These are phyloP conservation scores for Grosmannia huntii DNA, from an alignment of 2,329 filamentous ascomycete species.

Conservation along the genomic window DNA sequence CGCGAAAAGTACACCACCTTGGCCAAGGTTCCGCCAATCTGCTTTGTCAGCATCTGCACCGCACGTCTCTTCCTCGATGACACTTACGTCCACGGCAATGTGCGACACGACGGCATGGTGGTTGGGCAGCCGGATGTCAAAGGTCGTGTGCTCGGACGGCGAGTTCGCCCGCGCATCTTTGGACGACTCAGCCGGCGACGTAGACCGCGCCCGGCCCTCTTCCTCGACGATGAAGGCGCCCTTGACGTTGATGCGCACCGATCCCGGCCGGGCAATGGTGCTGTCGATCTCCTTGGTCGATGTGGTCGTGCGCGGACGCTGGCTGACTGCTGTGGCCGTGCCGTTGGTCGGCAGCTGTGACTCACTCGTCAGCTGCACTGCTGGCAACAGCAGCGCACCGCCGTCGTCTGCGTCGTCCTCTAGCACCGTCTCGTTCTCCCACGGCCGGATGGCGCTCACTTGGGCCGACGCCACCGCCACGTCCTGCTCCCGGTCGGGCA, in stretches of 20 bases:
- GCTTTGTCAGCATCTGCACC: slow-evolving; percentile 4
- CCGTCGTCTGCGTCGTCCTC: slow-evolving; percentile 1
- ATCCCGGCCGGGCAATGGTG: slow-evolving; percentile 48
- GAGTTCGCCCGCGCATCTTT: slow-evolving; percentile 8
- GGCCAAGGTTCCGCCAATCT: slow-evolving; percentile 92
- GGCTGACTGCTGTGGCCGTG: not conserved
- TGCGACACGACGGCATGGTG: slow-evolving; percentile 93
- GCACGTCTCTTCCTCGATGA: not conserved
- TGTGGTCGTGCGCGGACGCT: slow-evolving; percentile 27
- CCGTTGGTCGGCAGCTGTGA: no score
- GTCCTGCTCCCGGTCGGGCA: not conserved
- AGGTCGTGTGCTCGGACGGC: slow-evolving; percentile 47
- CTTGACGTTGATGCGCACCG: slow-evolving; percentile 90
- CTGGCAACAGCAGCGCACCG: not conserved
- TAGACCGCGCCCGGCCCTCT: slow-evolving; percentile 35
- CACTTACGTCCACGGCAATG: slow-evolving; percentile 82
- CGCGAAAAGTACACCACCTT: slow-evolving; percentile 97
- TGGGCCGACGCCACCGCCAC: not conserved
- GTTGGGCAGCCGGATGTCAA: slow-evolving; percentile 91
- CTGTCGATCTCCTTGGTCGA: slow-evolving; percentile 46
- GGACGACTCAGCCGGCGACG: slow-evolving; percentile 10
- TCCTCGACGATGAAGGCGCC: slow-evolving; percentile 95
- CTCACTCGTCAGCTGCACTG: not conserved
- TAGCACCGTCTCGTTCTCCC: not conserved
- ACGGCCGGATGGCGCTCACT: not conserved